These are phyloP conservation scores for Globisporangium carolinianum DNA, from an alignment of 352 stramenopile species.

Conservation along the genomic window DNA sequence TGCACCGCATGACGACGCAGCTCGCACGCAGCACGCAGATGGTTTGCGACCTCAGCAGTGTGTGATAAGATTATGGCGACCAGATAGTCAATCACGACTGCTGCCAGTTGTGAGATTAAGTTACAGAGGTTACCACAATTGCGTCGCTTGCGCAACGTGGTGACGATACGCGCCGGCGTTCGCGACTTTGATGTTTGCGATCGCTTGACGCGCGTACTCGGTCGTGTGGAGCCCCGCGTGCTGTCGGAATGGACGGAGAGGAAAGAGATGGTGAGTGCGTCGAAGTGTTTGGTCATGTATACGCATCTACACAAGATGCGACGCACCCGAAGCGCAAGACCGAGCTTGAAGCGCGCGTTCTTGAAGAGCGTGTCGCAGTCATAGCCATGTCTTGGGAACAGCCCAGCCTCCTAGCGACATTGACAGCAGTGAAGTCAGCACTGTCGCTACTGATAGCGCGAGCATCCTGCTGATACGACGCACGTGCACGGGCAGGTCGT, in stretches of 20 bases:
- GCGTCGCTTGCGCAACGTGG: slow-evolving; percentile 39
- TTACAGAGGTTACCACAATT: slow-evolving; percentile 41
- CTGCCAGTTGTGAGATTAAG: not conserved
- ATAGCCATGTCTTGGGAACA: slow-evolving; percentile 71
- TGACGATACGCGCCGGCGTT: slow-evolving; percentile 69
- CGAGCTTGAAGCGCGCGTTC: slow-evolving; percentile 76
- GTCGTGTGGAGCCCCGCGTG: slow-evolving; percentile 59
- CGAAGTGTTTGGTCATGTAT: not conserved
- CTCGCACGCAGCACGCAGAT: slow-evolving; percentile 29
- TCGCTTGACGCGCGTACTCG: slow-evolving; percentile 58
- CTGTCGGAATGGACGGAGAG: slow-evolving; percentile 9
- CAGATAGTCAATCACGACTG: too few relatives aligned
- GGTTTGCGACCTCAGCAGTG: slow-evolving; percentile 18
- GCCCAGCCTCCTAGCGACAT: slow-evolving; percentile 39
- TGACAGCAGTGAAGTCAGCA: not conserved
- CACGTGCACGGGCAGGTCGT: slow-evolving; percentile 47
- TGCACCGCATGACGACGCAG: slow-evolving; percentile 37
- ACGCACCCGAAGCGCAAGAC: slow-evolving; percentile 53
- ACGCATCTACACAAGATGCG: not conserved
- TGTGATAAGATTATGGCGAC: not conserved
- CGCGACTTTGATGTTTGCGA: slow-evolving; percentile 59
- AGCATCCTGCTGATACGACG: not conserved
- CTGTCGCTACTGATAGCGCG: too few relatives aligned
- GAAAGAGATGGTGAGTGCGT: too few relatives aligned
- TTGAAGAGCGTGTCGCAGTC: slow-evolving; percentile 74